Percentiles rank a stretch among this genome's conserved stretches.
These are phyloP conservation scores for Pouteria campechiana DNA, from an alignment of 179 eudicot species.

Conservation along the genomic window DNA sequence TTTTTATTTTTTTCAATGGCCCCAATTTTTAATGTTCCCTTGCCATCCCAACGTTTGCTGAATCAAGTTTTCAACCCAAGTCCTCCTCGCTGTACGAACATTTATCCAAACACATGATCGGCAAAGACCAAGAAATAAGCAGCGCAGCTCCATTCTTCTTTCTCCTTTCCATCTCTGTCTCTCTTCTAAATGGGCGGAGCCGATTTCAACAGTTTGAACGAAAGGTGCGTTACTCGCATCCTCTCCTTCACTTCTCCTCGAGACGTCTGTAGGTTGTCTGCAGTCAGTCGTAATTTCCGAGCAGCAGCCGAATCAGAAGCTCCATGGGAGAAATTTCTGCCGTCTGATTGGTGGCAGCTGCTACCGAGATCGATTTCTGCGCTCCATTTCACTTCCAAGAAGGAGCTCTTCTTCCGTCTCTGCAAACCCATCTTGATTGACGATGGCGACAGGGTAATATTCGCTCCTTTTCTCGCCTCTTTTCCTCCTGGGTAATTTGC, in stretches of 20 bases:
- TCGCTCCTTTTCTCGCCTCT: no score
- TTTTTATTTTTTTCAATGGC: no score
- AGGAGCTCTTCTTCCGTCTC: constrained; percentile 28
- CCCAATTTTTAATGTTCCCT: no score
- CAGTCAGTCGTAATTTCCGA: constrained; percentile 2
- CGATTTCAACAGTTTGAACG: background rate
- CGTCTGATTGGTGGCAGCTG: constrained; percentile 8
- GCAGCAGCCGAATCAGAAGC: constrained; percentile 12
- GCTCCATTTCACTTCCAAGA: constrained; percentile 18
- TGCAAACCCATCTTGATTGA: constrained; percentile 28
- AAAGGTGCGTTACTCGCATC: constrained; percentile 26
- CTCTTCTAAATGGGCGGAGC: no score
- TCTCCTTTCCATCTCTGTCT: no score
- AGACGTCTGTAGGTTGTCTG: constrained; percentile 9
- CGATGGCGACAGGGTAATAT: constrained; percentile 37
- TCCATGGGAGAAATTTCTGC: constrained; percentile 23
- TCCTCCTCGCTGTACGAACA: no score
- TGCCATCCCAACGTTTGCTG: no score
- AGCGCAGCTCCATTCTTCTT: no score
- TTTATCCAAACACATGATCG: no score
- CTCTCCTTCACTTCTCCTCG: constrained; percentile 22
- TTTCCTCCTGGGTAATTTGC: no score
- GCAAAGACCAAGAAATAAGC: no score
- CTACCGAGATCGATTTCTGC: constrained; percentile 8
- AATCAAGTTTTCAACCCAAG: no score